Evolutionary conservation across 768 basidiomycete genomes (phyloP).

Genomic region (Lactifluus volemus): DNA sequence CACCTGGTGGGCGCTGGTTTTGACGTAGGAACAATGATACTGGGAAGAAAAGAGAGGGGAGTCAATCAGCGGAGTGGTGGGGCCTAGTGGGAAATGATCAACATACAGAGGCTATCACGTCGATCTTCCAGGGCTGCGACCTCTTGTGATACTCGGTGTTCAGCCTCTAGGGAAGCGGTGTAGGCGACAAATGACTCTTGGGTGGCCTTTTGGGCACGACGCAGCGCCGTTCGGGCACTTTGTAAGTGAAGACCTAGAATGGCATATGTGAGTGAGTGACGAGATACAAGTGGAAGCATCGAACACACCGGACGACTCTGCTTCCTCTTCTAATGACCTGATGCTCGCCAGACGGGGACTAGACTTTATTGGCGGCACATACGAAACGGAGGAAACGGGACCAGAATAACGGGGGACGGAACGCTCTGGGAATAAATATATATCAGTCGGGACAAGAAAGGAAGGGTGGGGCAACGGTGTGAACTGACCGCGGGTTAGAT

Average conservation of each 20-base stretch:
- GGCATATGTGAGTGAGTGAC: no score
- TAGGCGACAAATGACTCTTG: constrained; percentile 16
- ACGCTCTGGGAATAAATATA: background rate
- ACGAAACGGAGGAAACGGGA: background rate
- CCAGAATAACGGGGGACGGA: constrained; percentile 4
- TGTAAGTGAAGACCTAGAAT: constrained; percentile 8
- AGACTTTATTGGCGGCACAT: constrained; percentile 8
- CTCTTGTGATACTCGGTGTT: constrained; percentile 15
- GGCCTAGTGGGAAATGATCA: background rate
- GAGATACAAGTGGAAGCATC: no score
- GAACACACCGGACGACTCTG: constrained; percentile 14
- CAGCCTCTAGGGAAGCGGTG: constrained; percentile 15
- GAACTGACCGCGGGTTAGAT: constrained; percentile 8
- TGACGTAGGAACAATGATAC: constrained; percentile 19
- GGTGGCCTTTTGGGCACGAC: constrained; percentile 19
- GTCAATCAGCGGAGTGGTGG: no score
- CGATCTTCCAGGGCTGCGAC: constrained; percentile 16
- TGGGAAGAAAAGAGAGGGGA: background rate
- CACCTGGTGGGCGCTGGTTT: constrained; percentile 12
- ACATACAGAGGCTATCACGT: constrained; percentile 15
- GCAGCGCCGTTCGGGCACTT: constrained; percentile 11
- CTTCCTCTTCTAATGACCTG: constrained; percentile 17
- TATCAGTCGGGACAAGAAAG: background rate
- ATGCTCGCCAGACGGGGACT: constrained; percentile 13
- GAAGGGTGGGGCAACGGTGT: background rate